Evolutionary conservation across 2,329 filamentous ascomycete genomes (phyloP).

Genomic region (Fusarium neocosmosporiellum): DNA sequence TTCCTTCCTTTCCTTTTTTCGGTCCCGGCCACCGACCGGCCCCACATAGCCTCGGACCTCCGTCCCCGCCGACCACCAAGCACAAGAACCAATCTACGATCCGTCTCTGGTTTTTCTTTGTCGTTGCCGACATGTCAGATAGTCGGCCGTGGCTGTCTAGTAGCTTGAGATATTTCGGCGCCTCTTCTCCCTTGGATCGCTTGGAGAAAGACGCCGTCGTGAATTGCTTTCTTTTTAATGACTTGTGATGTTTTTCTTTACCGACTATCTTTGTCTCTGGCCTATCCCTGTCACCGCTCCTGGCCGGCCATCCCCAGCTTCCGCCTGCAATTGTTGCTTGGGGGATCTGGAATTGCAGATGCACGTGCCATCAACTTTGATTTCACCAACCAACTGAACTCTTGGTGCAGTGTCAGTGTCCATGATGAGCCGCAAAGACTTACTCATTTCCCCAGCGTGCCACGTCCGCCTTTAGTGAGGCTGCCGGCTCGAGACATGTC

Average conservation of each 20-base stretch:
- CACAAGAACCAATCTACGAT: constrained; percentile 33
- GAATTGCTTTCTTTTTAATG: constrained; percentile 12
- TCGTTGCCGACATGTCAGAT: constrained; percentile 27
- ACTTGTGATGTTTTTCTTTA: constrained; percentile 6
- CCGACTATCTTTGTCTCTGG: constrained; percentile 19
- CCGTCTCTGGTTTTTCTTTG: constrained; percentile 31
- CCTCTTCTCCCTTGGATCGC: constrained; percentile 16
- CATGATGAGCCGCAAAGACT: constrained; percentile 17
- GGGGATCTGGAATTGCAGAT: constrained; percentile 35
- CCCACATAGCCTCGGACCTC: constrained; percentile 24
- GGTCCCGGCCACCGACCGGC: constrained; percentile 18
- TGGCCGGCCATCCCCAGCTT: constrained; percentile 25
- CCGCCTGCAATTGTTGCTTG: constrained; percentile 32
- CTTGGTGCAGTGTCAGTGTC: neutral
- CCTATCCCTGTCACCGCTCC: constrained; percentile 28
- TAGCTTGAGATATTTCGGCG: constrained; percentile 18
- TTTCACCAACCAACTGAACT: constrained; percentile 6
- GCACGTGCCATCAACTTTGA: constrained; percentile 26
- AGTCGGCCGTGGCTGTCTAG: constrained; percentile 11
- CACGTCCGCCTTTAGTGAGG: constrained; percentile 34
- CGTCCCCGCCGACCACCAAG: constrained; percentile 14
- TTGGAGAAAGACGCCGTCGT: constrained; percentile 13
- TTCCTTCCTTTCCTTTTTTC: constrained; percentile 3
- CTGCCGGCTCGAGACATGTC: constrained; percentile 37
- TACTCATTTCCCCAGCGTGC: constrained; percentile 39